Base-by-base conservation (phyloP, 441 rosid species). In the Breynia disticha region DNA sequence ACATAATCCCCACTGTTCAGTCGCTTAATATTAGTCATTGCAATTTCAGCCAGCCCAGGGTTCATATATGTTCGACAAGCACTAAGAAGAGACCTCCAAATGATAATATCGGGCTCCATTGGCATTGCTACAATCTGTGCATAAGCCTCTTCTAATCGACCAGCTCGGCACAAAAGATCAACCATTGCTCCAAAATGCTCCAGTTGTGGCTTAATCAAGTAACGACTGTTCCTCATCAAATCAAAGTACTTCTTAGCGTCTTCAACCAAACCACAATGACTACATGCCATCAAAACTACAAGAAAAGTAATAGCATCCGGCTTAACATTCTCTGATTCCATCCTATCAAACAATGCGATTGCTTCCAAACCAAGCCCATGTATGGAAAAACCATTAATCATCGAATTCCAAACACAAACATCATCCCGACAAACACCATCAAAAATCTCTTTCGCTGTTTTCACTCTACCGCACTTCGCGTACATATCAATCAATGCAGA, bases 41-140 rank as follows among this genome's bases (percentile, higher is more conserved):
- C 78, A 53, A 77, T 67, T 66, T 81, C 88, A 0, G 86, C 96
- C 6, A 90, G 78, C 67, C 81, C 88, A 19, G 84, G 77, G 24
- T 73, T 79, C 68, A 75, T 81, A 75, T 85, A 76, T n/a, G 77
- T 72, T 67, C 95, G 76, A 68, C 95, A 84, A 58, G 95, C 93
- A 18, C 90, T 83, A 48, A 90, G 96, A 66, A 84, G 81, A 10
- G 96, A 73, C 62, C 95, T 82, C 96, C 96, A 87, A n/a, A 83
- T 66, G 44, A 87, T 64, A 41, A 78, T 74, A 74, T 90, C 95
- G 4, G 96, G 84, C n/a, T 71, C 72, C 73, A 79, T 73, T 56
- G 80, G 84, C 96, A 82, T 90, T 45, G 74, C 65, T 46, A 48
- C 67, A 21, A 87, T 76, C 78, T 82, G 57, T 46, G 74, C 72